Conservation (phyloP, 2,329 filamentous ascomycete genomes). For the Claviceps sp. region DNA sequence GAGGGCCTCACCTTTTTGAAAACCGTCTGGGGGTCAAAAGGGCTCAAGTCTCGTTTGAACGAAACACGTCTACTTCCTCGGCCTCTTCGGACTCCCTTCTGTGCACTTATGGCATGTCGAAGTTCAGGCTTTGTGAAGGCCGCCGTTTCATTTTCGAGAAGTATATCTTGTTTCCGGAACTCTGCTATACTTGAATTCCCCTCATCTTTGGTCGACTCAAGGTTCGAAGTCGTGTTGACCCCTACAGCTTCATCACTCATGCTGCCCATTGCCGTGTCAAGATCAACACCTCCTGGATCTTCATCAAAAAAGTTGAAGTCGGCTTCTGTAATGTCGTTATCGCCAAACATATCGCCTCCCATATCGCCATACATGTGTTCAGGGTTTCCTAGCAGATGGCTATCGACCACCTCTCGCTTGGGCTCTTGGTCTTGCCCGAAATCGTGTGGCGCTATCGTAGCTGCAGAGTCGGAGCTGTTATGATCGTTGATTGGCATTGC, state of each 20-base stretch:
- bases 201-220: conserved; percentile 8
- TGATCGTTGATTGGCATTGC: conserved; percentile 19
- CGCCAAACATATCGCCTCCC: conserved; percentile 57
- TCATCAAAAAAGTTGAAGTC: conserved; percentile 80
- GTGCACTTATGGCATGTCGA: conserved; percentile 42
- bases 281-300: conserved; percentile 28
- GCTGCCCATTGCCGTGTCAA: conserved; percentile 20
- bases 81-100: conserved; percentile 26
- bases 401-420: conserved; percentile 31
- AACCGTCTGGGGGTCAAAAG: conserved; percentile 44
- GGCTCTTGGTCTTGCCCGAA: conserved; percentile 22
- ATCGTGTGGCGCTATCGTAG: conserved; percentile 12
- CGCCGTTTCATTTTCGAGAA: conserved; percentile 13
- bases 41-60: conserved; percentile 40
- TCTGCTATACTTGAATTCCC: conserved; percentile 5
- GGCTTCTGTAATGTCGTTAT: conserved; percentile 64
- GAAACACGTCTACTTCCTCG: conserved; percentile 18
- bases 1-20: conserved; percentile 44
- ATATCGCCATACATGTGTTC: conserved; percentile 56
- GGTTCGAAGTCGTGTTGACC: neutral
- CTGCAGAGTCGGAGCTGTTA: conserved; percentile 10
- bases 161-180: conserved; percentile 8
- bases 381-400: conserved; percentile 31
- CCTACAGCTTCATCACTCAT: conserved; percentile 7
- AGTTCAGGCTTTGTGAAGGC: conserved; percentile 48